phyloP scores from a whole-genome alignment of 257 asterid genomes.

The Echium plantagineum region DNA sequence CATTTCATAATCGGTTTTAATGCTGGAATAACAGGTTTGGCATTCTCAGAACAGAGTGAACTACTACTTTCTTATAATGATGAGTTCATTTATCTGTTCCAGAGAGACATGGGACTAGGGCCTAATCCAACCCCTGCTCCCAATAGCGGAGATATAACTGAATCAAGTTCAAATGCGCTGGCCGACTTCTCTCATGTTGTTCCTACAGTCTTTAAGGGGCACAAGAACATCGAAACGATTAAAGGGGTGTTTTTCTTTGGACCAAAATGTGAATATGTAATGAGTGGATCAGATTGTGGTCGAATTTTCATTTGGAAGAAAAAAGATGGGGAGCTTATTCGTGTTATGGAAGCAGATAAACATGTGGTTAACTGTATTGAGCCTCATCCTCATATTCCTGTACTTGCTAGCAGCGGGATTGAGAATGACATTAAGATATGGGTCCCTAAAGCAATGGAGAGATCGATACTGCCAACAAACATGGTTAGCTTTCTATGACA shows the following conservation, averaged over 20 bases:
- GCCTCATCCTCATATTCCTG: constrained; percentile 68
- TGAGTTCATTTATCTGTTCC: constrained; percentile 69
- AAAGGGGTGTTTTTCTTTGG: constrained; percentile 84
- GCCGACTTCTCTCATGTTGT: constrained; percentile 18
- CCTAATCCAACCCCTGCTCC: constrained; percentile 33
- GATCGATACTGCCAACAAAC: constrained; percentile 51
- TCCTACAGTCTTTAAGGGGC: constrained; percentile 83
- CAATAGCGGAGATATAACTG: constrained; percentile 27
- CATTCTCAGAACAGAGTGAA: constrained; percentile 86
- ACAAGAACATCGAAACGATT: constrained; percentile 60
- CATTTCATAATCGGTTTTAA: too few relatives aligned
- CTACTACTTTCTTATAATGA: constrained; percentile 78
- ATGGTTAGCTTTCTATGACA: constrained; percentile 43
- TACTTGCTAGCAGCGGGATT: constrained; percentile 81
- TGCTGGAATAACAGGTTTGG: constrained; percentile 80
- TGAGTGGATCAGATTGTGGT: constrained; percentile 94
- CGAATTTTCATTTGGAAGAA: constrained; percentile 88
- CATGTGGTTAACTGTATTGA: constrained; percentile 70
- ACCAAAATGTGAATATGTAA: constrained; percentile 77
- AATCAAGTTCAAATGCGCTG: constrained; percentile 24
- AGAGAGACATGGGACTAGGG: constrained; percentile 60
- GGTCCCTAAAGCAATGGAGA: constrained; percentile 66
- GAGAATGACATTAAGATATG: constrained; percentile 74
- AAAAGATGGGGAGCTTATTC: constrained; percentile 66
- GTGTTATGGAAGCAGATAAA: constrained; percentile 80